Conservation (phyloP, 306 rosid genomes). For the Quercus engelmannii region DNA sequence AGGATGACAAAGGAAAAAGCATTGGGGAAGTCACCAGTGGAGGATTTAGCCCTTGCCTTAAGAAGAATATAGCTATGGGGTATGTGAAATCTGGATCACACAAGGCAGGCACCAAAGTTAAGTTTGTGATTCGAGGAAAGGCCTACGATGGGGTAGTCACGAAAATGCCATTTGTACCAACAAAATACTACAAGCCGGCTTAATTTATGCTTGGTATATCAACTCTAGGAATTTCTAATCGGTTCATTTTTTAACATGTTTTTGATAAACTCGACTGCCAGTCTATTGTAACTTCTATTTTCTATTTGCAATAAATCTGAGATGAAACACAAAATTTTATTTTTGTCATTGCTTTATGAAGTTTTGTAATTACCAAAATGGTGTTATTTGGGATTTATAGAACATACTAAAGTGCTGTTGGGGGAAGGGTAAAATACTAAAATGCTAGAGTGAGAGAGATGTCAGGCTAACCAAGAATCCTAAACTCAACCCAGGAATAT, state of each 20-base stretch:
- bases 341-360: conserved; percentile 2
- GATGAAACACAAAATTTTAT: conserved; percentile 8
- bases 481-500: not conserved
- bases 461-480: no score
- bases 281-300: conserved; percentile 34
- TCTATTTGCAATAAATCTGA: conserved; percentile 17
- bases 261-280: conserved; percentile 1
- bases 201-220: conserved; percentile 32
- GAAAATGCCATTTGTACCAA: conserved; percentile 94
- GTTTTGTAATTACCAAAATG: not conserved
- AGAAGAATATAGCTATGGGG: no score
- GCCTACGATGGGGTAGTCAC: conserved; percentile 84
- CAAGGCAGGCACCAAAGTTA: no score
- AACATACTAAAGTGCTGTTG: not conserved
- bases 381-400: not conserved
- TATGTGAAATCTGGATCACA: no score
- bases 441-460: no score
- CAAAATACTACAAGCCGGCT: conserved; percentile 92
- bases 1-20: no score
- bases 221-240: conserved; percentile 15
- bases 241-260: not conserved
- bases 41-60: no score
- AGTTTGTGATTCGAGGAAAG: conserved; percentile 74
- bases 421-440: no score
- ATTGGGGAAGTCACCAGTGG: no score